Conservation (phyloP, 2,329 filamentous ascomycete species). For the Aspergillus sp. region DNA sequence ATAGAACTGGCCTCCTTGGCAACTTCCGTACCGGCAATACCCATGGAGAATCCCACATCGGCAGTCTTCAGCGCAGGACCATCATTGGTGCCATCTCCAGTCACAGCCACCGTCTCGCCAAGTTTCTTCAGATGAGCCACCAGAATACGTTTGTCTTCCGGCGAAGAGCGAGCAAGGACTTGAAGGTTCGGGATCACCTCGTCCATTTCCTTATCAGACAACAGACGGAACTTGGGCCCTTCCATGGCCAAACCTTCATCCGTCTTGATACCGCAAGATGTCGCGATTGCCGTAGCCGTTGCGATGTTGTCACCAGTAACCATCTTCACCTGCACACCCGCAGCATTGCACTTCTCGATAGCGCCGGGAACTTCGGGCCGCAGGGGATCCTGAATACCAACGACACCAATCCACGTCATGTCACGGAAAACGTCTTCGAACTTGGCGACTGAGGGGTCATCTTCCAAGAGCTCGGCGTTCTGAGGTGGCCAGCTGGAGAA, state of each 20-base stretch:
- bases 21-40: constrained; percentile 59
- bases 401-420: constrained; percentile 66
- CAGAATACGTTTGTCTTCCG: constrained; percentile 60
- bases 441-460: constrained; percentile 55
- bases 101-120: constrained; percentile 56
- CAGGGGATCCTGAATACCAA: constrained; percentile 70
- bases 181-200: constrained; percentile 53
- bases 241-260: constrained; percentile 59
- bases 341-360: constrained; percentile 59
- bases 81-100: constrained; percentile 62
- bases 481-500: constrained; percentile 62
- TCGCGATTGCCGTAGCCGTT: constrained; percentile 66
- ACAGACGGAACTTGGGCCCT: constrained; percentile 59
- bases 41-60: constrained; percentile 64
- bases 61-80: constrained; percentile 59
- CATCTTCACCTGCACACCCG: constrained; percentile 67
- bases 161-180: constrained; percentile 59
- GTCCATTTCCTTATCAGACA: constrained; percentile 55
- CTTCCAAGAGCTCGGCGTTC: constrained; percentile 50
- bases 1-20: constrained; percentile 64
- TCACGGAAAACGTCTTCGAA: constrained; percentile 64
- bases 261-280: constrained; percentile 62
- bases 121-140: constrained; percentile 56
- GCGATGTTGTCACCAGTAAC: constrained; percentile 65
- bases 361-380: constrained; percentile 61